These are phyloP conservation scores for Stylonectria norvegica DNA, from an alignment of 2,329 filamentous ascomycete genomes.

Conservation along the genomic window DNA sequence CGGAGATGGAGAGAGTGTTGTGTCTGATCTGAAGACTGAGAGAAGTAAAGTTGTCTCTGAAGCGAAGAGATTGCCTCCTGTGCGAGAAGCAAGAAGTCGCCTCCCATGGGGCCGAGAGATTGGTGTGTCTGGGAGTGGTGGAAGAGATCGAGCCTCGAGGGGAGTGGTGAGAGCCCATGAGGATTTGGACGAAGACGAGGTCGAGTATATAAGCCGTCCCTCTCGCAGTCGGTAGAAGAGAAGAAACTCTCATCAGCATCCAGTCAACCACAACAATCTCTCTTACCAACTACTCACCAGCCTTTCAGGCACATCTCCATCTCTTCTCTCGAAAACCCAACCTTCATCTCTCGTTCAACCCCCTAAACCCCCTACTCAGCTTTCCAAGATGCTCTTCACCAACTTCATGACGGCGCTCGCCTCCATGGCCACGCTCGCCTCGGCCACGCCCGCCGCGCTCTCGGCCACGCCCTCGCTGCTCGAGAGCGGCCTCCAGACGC, in stretches of 20 bases:
- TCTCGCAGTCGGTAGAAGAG: background rate
- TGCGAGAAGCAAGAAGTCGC: background rate
- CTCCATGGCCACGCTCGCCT: constrained; percentile 26
- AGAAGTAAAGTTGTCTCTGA: too few relatives aligned
- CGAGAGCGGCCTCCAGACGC: constrained; percentile 19
- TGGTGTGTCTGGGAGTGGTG: background rate
- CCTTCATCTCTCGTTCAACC: background rate
- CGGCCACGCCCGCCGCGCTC: constrained; percentile 24
- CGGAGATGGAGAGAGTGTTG: too few relatives aligned
- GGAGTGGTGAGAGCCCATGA: background rate
- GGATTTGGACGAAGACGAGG: background rate
- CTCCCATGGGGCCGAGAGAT: background rate
- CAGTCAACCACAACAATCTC: background rate
- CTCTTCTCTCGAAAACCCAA: background rate
- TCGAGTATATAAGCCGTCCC: background rate
- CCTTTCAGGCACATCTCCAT: background rate
- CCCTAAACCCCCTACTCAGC: background rate
- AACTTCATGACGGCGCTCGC: constrained; percentile 23
- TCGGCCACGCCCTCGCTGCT: constrained; percentile 7
- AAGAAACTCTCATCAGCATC: background rate
- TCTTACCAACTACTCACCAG: background rate
- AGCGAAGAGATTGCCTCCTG: too few relatives aligned
- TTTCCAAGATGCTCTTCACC: constrained; percentile 31
- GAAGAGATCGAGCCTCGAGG: too few relatives aligned
- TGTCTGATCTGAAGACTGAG: too few relatives aligned